A percentile compares a stretch with the other conserved stretches of the same genome.
These are phyloP conservation scores for Hamamelis virginiana DNA, from an alignment of 164 flowering plant species.

Conservation along the genomic window DNA sequence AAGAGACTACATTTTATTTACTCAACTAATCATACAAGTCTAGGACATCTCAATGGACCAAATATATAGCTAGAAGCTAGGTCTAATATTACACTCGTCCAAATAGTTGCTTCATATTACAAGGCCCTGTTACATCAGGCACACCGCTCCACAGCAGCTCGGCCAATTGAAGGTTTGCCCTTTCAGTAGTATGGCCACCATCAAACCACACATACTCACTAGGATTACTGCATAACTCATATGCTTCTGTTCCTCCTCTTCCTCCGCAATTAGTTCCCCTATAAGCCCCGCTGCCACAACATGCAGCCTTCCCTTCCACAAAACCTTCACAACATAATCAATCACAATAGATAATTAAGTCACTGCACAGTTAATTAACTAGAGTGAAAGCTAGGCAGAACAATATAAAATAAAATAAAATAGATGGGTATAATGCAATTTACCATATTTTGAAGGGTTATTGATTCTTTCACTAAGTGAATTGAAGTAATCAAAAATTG, in stretches of 20 bases:
- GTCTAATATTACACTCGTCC: not conserved
- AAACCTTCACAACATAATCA: constrained; percentile 21
- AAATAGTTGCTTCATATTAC: constrained; percentile 18
- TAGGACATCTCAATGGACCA: not conserved
- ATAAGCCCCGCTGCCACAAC: constrained; percentile 25
- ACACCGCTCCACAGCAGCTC: constrained; percentile 18
- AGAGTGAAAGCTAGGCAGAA: not conserved
- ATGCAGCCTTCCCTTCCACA: constrained; percentile 18
- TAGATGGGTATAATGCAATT: too few relatives aligned
- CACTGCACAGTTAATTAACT: not conserved
- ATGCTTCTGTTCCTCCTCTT: not conserved
- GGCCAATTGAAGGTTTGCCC: constrained; percentile 12
- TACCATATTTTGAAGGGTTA: constrained; percentile 17
- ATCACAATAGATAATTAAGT: not conserved
- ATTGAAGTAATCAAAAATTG: constrained; percentile 18
- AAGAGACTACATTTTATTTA: not conserved
- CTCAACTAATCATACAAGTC: not conserved
- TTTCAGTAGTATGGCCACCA: constrained; percentile 19
- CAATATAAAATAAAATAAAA: too few relatives aligned
- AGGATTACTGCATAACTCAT: constrained; percentile 16
- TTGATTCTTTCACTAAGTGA: not conserved
- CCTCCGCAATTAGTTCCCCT: constrained; percentile 17
- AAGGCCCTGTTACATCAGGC: constrained; percentile 9
- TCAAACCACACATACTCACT: constrained; percentile 24
- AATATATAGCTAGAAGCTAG: not conserved